Conservation (phyloP, 805 yeast genomes). For the Kockiozyma suomiensis region DNA sequence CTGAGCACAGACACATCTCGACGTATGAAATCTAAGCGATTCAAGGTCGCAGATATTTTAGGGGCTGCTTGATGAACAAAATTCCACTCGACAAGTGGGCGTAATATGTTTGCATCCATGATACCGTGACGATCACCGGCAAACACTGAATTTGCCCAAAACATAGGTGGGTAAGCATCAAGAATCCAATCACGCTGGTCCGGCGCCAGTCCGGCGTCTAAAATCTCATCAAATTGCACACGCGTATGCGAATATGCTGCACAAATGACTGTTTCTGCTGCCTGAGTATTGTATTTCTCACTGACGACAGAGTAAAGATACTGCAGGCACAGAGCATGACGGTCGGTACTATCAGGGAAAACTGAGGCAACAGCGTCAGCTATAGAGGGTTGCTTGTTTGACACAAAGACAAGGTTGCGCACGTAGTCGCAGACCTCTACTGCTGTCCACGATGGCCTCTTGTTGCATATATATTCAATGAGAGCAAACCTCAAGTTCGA, state of each 20-base stretch:
- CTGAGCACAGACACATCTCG: background rate
- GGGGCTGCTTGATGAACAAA: background rate
- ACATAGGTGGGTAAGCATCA: constrained; percentile 10
- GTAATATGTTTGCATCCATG: constrained; percentile 11
- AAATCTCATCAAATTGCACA: constrained; percentile 5
- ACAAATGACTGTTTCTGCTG: constrained; percentile 13
- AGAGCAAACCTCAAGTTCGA: constrained; percentile 6
- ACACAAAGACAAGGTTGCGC: constrained; percentile 16
- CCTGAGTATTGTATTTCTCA: background rate
- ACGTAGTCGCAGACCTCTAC: constrained; percentile 11
- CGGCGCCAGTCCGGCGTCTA: background rate
- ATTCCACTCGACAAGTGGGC: constrained; percentile 14
- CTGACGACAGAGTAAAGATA: constrained; percentile 11
- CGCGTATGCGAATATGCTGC: constrained; percentile 18
- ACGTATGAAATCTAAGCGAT: background rate
- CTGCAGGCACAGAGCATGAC: constrained; percentile 20
- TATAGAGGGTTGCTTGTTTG: constrained; percentile 3
- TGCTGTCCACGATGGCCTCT: constrained; percentile 6
- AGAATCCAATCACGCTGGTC: constrained; percentile 16
- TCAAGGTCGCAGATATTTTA: background rate
- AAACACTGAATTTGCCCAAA: constrained; percentile 24
- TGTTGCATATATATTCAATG: background rate
- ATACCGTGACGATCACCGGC: constrained; percentile 19
- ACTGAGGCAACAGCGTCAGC: constrained; percentile 7
- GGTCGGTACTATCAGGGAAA: constrained; percentile 15